Evolutionary conservation across 1,139 yeast species (phyloP), one percentile per base, ranked within the genome.

Genomic region (Saccharomyces hybrid): DNA sequence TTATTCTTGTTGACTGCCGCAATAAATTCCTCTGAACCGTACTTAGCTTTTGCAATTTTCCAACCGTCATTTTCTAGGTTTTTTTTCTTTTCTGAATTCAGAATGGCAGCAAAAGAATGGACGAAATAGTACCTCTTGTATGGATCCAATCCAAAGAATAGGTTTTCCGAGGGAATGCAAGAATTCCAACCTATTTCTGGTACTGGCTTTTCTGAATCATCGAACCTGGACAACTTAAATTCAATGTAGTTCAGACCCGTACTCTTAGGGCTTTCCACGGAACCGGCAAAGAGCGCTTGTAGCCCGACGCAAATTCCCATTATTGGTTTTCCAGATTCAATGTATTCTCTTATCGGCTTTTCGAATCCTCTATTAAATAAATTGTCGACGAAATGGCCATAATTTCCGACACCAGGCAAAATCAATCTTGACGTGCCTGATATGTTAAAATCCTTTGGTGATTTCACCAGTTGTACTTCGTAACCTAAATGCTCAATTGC

Each of bases 301-400:
- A 93, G 75, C 2, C 99, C 99, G 50, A 93, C 98, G 74, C 99
- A 93, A 59, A 93, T 89, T 7, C 99, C 99, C 96, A 93, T 88
- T 44, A 93, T 73, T 11, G 95, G 86, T 62, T 83, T 81, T 0
- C 96, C 97, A 20, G 86, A 76, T 5, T 75, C 71, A 50, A 90
- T 82, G 64, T 88, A 90, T 50, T 78, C 72, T 52, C 72, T 74
- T 34, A 93, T 75, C 0, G 95, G 95, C 34, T 75, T 79, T 11
- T 78, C 81, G 56, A 93, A 81, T 0, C 83, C 81, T 57, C 87
- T 77, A 2, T 75, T 75, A 53, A 77, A 78, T 52, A 93, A 71
- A 62, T 87, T 82, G 53, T 80, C 81, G 58, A 90, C 89, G 69
- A 93, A 91, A 69, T 93, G 98, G 46, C 96, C 99, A 70, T 83